Conservation (phyloP, 202 grass and related monocot genomes). For the Saccharum hybrid region DNA sequence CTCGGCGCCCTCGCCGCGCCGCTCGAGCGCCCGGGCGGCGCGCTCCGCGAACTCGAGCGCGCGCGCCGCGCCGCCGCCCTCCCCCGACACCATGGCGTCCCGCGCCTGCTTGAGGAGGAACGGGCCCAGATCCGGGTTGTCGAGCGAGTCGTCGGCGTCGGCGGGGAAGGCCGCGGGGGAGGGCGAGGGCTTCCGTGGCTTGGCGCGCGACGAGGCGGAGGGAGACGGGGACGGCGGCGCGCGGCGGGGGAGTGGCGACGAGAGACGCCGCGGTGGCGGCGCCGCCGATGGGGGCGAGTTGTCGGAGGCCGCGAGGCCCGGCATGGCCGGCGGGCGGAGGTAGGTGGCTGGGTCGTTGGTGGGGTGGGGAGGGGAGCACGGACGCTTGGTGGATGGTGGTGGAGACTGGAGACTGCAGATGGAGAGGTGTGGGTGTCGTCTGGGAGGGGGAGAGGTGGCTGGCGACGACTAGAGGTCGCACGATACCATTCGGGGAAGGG, state of each 20-base stretch:
- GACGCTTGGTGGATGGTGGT: no score
- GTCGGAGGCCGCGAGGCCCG: conserved; percentile 54
- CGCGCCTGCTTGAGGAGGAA: conserved; percentile 95
- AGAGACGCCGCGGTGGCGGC: conserved; percentile 48
- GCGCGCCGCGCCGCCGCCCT: conserved; percentile 70
- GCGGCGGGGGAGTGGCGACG: conserved; percentile 60
- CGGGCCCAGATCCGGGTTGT: conserved; percentile 99
- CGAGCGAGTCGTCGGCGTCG: conserved; percentile 72
- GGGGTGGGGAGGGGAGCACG: no score
- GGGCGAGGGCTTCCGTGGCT: conserved; percentile 34
- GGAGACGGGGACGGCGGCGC: conserved; percentile 68
- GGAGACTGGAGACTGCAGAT: not conserved
- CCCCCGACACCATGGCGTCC: conserved; percentile 82
- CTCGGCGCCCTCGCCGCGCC: conserved; percentile 73
- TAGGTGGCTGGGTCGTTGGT: no score
- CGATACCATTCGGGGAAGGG: not conserved
- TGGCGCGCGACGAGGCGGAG: conserved; percentile 58
- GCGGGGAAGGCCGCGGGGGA: not conserved
- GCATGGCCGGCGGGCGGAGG: conserved; percentile 44
- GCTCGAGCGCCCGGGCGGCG: conserved; percentile 73
- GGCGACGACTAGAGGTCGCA: not conserved
- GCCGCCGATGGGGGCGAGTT: conserved; percentile 42
- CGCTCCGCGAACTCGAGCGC: conserved; percentile 91
- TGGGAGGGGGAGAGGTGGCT: not conserved
- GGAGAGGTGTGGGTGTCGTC: no score